Conservation (phyloP, 108 stramenopile genomes). For the Mediolabrus comicus region DNA sequence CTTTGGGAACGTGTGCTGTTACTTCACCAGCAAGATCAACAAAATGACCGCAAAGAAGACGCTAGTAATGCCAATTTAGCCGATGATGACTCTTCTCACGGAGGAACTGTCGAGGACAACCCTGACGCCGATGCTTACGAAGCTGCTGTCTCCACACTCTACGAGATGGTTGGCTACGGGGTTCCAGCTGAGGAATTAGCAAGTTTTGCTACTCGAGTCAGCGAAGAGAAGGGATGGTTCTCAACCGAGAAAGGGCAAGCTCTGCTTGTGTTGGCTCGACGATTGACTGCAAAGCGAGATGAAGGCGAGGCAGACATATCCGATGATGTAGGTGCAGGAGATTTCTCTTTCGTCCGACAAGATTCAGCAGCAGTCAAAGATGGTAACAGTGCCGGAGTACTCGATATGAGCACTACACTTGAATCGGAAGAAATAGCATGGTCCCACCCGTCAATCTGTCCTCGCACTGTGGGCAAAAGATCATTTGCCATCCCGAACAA, state of each 20-base stretch:
- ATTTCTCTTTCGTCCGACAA: constrained; percentile 4
- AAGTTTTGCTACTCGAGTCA: constrained; percentile 68
- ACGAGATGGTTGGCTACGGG: constrained; percentile 88
- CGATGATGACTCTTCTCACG: constrained; percentile 21
- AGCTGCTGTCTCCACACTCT: constrained; percentile 81
- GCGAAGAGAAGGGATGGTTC: constrained; percentile 77
- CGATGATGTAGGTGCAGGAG: constrained; percentile 35
- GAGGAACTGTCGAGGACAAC: constrained; percentile 40
- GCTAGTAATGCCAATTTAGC: background rate
- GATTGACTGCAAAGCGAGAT: constrained; percentile 73
- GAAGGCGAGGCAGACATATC: constrained; percentile 51
- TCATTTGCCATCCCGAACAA: constrained; percentile 26
- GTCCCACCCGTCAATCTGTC: constrained; percentile 48
- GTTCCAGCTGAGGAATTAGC: constrained; percentile 82
- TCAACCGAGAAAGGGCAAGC: constrained; percentile 69
- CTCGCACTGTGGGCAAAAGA: constrained; percentile 13
- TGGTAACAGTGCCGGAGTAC: constrained; percentile 1
- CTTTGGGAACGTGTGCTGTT: constrained; percentile 75
- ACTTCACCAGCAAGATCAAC: constrained; percentile 60
- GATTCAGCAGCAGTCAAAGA: constrained; percentile 13
- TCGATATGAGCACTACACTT: constrained; percentile 17
- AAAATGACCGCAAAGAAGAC: constrained; percentile 53
- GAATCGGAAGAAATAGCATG: constrained; percentile 67
- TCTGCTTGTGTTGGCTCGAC: constrained; percentile 69
- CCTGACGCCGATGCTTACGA: constrained; percentile 69